Percentiles rank a stretch among this genome's conserved stretches.
Conservation (phyloP, 148 eudicot species). For the Talinum fruticosum region DNA sequence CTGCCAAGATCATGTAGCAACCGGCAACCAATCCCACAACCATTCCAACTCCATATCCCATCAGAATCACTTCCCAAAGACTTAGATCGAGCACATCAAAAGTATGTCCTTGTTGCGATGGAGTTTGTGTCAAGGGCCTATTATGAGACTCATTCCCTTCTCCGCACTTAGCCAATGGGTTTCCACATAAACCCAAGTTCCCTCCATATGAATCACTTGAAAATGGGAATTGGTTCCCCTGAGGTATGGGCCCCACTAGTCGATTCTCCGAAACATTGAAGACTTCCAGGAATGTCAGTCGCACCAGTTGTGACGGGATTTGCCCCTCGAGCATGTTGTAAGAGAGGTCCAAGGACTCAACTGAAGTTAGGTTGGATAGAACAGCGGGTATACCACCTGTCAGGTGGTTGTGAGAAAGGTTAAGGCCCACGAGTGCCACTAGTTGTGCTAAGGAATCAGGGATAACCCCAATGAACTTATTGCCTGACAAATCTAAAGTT, state of each 20-base stretch:
- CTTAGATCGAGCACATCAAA: neutral
- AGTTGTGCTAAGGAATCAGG: constrained; percentile 1
- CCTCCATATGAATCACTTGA: neutral
- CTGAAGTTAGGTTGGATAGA: constrained; percentile 8
- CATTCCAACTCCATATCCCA: neutral
- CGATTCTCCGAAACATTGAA: constrained; percentile 1
- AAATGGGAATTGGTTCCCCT: neutral
- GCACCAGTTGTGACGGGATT: constrained; percentile 5
- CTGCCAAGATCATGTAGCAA: neutral
- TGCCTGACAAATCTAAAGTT: neutral
- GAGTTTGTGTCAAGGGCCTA: neutral
- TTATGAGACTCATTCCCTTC: neutral
- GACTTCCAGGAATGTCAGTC: constrained; percentile 10
- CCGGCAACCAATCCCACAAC: neutral
- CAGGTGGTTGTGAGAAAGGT: constrained; percentile 21
- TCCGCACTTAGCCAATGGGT: constrained; percentile 9
- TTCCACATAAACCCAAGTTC: constrained; percentile 1
- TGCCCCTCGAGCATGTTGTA: constrained; percentile 14
- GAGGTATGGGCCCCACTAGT: constrained; percentile 1
- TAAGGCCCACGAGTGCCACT: neutral
- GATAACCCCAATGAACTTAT: constrained; percentile 7
- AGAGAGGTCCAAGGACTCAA: constrained; percentile 20
- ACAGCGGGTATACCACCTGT: constrained; percentile 6
- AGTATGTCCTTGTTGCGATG: neutral
- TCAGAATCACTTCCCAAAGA: neutral